Evolutionary conservation across 139 green algal genomes (phyloP), one percentile per base, ranked within the genome.

Genomic region (Pleodorina starrii): DNA sequence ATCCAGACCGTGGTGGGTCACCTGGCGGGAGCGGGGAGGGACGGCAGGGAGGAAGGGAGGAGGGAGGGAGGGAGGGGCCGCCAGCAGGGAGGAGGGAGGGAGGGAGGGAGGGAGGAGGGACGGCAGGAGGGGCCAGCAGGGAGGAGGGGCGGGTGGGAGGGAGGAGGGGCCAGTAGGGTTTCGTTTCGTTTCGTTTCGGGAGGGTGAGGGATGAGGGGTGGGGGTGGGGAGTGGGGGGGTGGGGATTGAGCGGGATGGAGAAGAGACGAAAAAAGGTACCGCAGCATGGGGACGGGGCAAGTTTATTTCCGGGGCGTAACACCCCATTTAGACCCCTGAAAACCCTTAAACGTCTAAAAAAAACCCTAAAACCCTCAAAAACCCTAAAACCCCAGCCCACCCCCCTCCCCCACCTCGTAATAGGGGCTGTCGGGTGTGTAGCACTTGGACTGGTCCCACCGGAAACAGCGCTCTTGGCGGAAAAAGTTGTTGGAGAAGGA

Each of bases 1-100:
- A 79, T 90, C 77, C 57, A 90, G 76, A 3, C 86, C 86, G 63
- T 90, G 86, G 86, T 87, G 86, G 29, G 86, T 90, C 35, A 85
- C 76, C 86, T 88, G 83, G 0, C 3, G 25, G 27, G 36, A 29
- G 23, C 1, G 17, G 51, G 36, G 29, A 5, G 6, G 40, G 17
- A 51, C 36, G 16, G 35, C 46, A n/a, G 46, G 23, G 40, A 38
- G 79, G 5, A 42, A 40, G 57, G 57, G 29, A 10, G 21, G 35
- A 57, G 79, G 19, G 35, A 54, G 21, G 23, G 9, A 1, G 43
- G 74, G 74, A 23, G 5, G 42, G 25, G 72, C 14, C 14, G 68
- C 16, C 3, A 44, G 68, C 16, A 35, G 63, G 63, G 59, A 11
- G 21, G 59, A 35, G 63, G 11, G 5, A 23, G 29, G 63, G n/a